These are phyloP conservation scores for Euphorbia pulcherrima DNA, from an alignment of 345 rosid species.

Conservation along the genomic window DNA sequence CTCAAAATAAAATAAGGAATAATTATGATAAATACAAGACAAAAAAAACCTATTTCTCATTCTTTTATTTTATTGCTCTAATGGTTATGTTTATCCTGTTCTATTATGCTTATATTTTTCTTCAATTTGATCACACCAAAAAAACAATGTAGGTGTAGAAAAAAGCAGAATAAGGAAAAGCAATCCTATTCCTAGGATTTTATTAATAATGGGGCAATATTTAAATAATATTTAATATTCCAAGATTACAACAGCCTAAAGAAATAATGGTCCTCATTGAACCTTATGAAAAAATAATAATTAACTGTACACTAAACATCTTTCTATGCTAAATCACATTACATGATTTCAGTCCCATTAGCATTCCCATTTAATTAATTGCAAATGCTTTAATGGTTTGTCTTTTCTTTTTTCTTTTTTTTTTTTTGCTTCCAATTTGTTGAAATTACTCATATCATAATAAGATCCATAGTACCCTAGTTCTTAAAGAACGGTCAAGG, in stretches of 20 bases:
- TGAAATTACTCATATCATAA: too few relatives aligned
- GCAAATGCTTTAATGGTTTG: not conserved
- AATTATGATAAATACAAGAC: too few relatives aligned
- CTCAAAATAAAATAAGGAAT: too few relatives aligned
- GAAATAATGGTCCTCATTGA: not conserved
- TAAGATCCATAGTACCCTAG: not conserved
- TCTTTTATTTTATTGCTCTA: too few relatives aligned
- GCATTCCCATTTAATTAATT: constrained; percentile 3
- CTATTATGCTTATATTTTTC: too few relatives aligned
- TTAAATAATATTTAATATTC: constrained; percentile 11
- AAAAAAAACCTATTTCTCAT: too few relatives aligned
- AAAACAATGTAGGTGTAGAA: too few relatives aligned
- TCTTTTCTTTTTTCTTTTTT: not conserved
- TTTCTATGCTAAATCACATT: constrained; percentile 13
- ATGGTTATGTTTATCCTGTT: too few relatives aligned
- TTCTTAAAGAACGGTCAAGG: not conserved
- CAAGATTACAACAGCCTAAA: constrained; percentile 24
- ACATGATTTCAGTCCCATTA: not conserved
- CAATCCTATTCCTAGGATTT: not conserved
- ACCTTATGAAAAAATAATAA: not conserved
- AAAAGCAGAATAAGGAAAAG: not conserved
- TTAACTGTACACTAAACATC: constrained; percentile 20
- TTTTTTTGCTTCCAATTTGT: not conserved
- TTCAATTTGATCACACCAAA: too few relatives aligned
- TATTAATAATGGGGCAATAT: not conserved